A percentile compares a stretch with the other conserved stretches of the same genome.
phyloP scores from a whole-genome alignment of 2,329 filamentous ascomycete species.

The Biscogniauxia sp. region DNA sequence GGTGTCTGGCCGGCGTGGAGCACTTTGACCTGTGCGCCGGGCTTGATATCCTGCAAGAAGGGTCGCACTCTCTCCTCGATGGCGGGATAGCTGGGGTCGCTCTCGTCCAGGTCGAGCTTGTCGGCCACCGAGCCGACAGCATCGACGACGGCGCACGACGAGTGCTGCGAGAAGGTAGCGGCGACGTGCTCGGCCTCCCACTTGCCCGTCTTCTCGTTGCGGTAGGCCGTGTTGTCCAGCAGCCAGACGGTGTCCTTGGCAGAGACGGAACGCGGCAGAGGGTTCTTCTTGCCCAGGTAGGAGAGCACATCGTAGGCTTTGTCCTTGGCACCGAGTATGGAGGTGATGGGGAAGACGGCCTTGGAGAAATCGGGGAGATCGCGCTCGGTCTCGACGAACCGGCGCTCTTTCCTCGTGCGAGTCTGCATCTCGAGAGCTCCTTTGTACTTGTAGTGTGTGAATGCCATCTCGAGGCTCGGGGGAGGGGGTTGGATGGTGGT shows the following conservation, averaged over 20 bases:
- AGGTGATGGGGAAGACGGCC: conserved; percentile 22
- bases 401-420: conserved; percentile 46
- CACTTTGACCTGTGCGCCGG: conserved; percentile 66
- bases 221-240: conserved; percentile 84
- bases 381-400: conserved; percentile 51
- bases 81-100: conserved; percentile 55
- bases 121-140: conserved; percentile 69
- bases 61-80: conserved; percentile 70
- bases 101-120: conserved; percentile 62
- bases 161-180: conserved; percentile 74
- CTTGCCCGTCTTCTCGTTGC: conserved; percentile 41
- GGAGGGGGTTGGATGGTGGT: neutral
- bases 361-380: conserved; percentile 39
- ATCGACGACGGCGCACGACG: conserved; percentile 64
- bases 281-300: conserved; percentile 52
- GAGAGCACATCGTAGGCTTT: conserved; percentile 43
- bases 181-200: conserved; percentile 86
- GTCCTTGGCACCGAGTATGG: conserved; percentile 21
- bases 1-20: conserved; percentile 47
- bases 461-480: conserved; percentile 19
- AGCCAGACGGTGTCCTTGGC: conserved; percentile 78
- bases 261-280: conserved; percentile 58
- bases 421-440: conserved; percentile 44
- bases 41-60: conserved; percentile 74
- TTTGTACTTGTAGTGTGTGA: conserved; percentile 14